Base-by-base conservation (phyloP, 495 filamentous ascomycete genomes). In the Penicillium cosmopolitanum region DNA sequence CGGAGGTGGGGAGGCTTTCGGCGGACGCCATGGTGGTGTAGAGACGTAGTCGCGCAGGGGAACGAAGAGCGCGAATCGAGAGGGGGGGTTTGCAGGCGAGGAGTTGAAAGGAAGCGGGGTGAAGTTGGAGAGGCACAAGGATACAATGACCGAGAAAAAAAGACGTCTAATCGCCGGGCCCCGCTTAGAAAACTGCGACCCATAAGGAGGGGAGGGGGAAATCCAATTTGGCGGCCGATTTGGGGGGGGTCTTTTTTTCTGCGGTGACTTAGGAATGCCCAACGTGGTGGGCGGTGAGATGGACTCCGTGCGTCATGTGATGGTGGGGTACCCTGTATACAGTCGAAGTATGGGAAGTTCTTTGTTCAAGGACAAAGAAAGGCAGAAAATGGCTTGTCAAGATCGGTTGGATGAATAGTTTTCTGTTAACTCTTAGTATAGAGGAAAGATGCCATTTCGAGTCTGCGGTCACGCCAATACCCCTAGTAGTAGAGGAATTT, bases 151-250 rank as follows among this genome's bases (percentile, higher is more conserved):
- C 44, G 50, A 57, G 60, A 66, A 65, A 69, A 44, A 67, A 62
- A 62, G 66, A 66, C 66, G 69, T 53, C 71, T 66, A 78, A 67
- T 70, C 65, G 71, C 67, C 69, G 71, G 57, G 74, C 75, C 74
- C 77, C 75, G 76, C 74, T 77, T 68, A 77, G 51, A 60, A 75
- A 62, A 73, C 55, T 61, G 55, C 66, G 77, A 76, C 76, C 71
- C 76, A 79, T 79, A 71, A 71, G 73, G 73, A 67, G 68, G 73
- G 68, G 65, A 62, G 61, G 43, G 47, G 42, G 51, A n/a, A 15
- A 38, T 16, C 34, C 36, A 52, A 53, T 56, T 66, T 58, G 58
- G 23, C 23, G 58, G 23, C 23, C 23, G 4, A 23, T 23, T 23
- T 23, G 46, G 60, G 63, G n/a, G 69, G 66, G 64, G 56, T 57